Evolutionary conservation across 2,329 filamentous ascomycete species (phyloP).

Genomic region (Fusarium chuoi): DNA sequence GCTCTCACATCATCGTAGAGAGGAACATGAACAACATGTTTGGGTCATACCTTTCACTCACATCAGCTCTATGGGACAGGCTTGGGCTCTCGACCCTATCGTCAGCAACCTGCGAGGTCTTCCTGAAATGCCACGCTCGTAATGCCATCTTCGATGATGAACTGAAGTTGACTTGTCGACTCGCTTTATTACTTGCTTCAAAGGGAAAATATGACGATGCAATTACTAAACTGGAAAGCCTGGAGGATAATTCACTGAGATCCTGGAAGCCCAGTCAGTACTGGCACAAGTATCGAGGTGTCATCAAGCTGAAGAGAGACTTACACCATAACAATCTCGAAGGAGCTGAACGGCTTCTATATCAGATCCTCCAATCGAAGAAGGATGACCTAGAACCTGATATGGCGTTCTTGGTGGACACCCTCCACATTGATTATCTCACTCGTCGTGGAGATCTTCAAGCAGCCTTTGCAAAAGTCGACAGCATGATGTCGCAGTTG

Average conservation of each 20-base stretch:
- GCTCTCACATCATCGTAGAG: slow-evolving; percentile 83
- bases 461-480: slow-evolving; percentile 60
- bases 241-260: slow-evolving; percentile 71
- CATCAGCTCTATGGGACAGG: slow-evolving; percentile 78
- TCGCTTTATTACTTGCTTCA: slow-evolving; percentile 69
- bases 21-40: slow-evolving; percentile 78
- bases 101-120: slow-evolving; percentile 73
- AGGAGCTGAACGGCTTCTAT: slow-evolving; percentile 62
- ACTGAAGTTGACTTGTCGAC: slow-evolving; percentile 77
- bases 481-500: slow-evolving; percentile 54
- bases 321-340: slow-evolving; percentile 65
- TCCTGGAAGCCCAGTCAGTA: slow-evolving; percentile 83
- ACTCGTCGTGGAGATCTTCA: slow-evolving; percentile 59
- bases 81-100: slow-evolving; percentile 72
- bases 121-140: slow-evolving; percentile 76
- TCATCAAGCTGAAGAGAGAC: slow-evolving; percentile 72
- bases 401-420: slow-evolving; percentile 61
- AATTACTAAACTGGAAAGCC: slow-evolving; percentile 51
- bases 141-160: slow-evolving; percentile 76
- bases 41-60: slow-evolving; percentile 78
- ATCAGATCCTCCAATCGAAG: slow-evolving; percentile 63
- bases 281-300: slow-evolving; percentile 72
- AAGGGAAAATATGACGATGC: slow-evolving; percentile 78
- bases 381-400: slow-evolving; percentile 63
- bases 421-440: slow-evolving; percentile 63